Evolutionary conservation across 2,329 filamentous ascomycete genomes (phyloP), one percentile per base, ranked within the genome.

Genomic region (Cadophora sp.): DNA sequence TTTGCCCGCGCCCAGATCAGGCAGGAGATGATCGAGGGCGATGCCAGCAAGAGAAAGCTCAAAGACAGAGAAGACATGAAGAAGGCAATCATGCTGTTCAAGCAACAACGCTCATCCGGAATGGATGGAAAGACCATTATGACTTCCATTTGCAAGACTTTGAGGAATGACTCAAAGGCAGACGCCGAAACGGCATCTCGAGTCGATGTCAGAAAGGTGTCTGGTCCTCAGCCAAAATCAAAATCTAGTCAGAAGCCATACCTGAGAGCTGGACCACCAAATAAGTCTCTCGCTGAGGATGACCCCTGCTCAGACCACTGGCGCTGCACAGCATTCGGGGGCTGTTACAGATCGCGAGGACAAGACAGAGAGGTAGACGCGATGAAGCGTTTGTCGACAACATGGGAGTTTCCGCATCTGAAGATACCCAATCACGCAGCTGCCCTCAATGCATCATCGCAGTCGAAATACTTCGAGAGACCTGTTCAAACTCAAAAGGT

Each of bases 1-100:
- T 58, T n/a, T n/a, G 53, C 36, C 22, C 30, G 53, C 7, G 41
- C 33, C 9, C n/a, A 58, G 20, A n/a, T 58, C 33, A 58, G 36
- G 22, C 18, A 41, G 9, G 20, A n/a, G 9, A 22, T 0, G 2
- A 22, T 24, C 33, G 36, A 58, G 53, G 43, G 13, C 9, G 33
- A 22, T n/a, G n/a, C 11, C 45, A 20, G 11, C 2, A 18, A 30
- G 48, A 24, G 36, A 16, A 18, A 36, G n/a, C 20, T 22, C n/a
- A 58, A 43, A 24, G 36, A 20, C 14, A 22, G 2, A 24, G 33
- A 58, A 33, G 33, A 43, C 4, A 11, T 20, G 53, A 58, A 24
- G 9, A 48, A 22, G n/a, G 45, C 45, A 48, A 20, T 48, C 20
- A 20, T 20, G 18, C 3, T 48, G 9, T 48, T 22, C n/a, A 48